A percentile compares a stretch with the other conserved stretches of the same genome.
phyloP scores from a whole-genome alignment of 2,329 filamentous ascomycete species.

The Fusarium gaditjirri region DNA sequence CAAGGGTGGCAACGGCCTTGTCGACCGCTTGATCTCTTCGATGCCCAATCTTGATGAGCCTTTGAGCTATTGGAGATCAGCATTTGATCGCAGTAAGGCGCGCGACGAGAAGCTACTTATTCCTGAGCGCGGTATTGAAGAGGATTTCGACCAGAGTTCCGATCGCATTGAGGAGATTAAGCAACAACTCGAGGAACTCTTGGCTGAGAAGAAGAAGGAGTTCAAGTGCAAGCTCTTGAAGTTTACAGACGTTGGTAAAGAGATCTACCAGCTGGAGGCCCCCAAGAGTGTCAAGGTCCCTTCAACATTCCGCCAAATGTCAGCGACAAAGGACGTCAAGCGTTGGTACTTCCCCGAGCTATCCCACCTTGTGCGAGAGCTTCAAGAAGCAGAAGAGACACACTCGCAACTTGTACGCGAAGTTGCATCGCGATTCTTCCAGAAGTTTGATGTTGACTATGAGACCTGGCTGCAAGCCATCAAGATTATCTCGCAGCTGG shows the following conservation, averaged over 20 bases:
- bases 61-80: constrained; percentile 87
- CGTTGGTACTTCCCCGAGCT: constrained; percentile 93
- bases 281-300: constrained; percentile 89
- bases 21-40: constrained; percentile 81
- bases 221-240: constrained; percentile 79
- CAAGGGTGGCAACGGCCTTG: constrained; percentile 81
- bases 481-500: constrained; percentile 88
- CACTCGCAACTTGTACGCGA: constrained; percentile 92
- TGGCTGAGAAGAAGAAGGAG: constrained; percentile 77
- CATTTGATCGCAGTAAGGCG: constrained; percentile 86
- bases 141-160: constrained; percentile 89
- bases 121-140: constrained; percentile 86
- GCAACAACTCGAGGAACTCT: constrained; percentile 73
- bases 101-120: constrained; percentile 84
- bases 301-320: constrained; percentile 94
- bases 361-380: constrained; percentile 80
- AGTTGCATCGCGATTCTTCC: constrained; percentile 83
- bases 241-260: constrained; percentile 90
- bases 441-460: constrained; percentile 89
- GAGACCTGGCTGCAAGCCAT: constrained; percentile 88
- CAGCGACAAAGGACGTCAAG: constrained; percentile 87
- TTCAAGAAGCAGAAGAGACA: constrained; percentile 94
- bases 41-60: constrained; percentile 86
- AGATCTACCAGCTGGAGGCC: constrained; percentile 95
- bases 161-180: constrained; percentile 81